Conservation (phyloP, 352 stramenopile species). For the Achlya hypogyna region DNA sequence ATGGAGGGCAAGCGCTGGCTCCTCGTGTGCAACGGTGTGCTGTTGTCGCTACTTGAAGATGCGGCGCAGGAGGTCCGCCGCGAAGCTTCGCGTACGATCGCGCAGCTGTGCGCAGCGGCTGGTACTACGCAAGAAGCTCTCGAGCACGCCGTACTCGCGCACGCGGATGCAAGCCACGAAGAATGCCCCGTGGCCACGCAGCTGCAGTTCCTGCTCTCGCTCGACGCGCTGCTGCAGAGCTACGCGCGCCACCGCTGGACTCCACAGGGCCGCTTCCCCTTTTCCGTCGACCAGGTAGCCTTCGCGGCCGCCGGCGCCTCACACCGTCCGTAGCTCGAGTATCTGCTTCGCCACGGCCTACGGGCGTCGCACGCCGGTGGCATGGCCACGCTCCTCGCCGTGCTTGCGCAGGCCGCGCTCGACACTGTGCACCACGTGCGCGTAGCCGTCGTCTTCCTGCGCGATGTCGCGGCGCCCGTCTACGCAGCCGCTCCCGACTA, state of each 20-base stretch:
- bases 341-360: neutral
- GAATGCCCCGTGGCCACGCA: neutral
- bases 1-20: neutral
- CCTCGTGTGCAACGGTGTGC: neutral
- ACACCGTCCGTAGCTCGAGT: neutral
- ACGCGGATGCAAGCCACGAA: neutral
- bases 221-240: neutral
- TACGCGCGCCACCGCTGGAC: too few species aligned
- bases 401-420: neutral
- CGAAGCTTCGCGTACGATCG: slow-evolving; percentile 7
- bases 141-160: neutral
- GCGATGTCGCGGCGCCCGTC: too few species aligned
- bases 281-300: slow-evolving; percentile 3
- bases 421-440: neutral
- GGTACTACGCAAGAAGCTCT: neutral
- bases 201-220: neutral
- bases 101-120: neutral
- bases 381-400: neutral
- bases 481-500: neutral
- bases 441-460: neutral
- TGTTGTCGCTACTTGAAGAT: slow-evolving; percentile 13
- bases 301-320: neutral
- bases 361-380: neutral
- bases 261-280: neutral
- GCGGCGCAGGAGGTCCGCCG: neutral